A percentile compares a stretch with the other conserved stretches of the same genome.
Conservation (phyloP, 179 eudicot species). For the Silene coronaria region DNA sequence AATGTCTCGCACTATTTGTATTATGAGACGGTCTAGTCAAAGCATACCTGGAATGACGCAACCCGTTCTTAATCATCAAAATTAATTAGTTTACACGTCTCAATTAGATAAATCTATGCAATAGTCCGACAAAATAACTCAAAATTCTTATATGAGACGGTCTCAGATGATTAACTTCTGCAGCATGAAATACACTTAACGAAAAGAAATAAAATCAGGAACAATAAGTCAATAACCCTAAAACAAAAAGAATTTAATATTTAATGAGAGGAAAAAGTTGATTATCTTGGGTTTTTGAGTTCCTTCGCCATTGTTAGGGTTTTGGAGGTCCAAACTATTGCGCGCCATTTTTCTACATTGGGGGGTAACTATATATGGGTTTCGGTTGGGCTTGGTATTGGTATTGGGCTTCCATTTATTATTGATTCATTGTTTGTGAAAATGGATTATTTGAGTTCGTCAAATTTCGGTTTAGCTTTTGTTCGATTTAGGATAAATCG, state of each 20-base stretch:
- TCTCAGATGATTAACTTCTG: slow-evolving; percentile 41
- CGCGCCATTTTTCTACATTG: no score
- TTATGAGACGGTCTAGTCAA: not conserved
- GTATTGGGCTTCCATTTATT: no score
- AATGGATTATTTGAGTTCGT: no score
- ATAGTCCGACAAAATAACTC: not conserved
- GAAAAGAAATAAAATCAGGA: not conserved
- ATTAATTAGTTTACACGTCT: not conserved
- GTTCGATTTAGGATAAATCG: no score
- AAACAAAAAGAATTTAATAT: not conserved
- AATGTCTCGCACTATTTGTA: not conserved
- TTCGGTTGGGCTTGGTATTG: no score
- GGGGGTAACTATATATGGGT: no score
- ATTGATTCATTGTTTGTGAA: no score
- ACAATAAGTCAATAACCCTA: not conserved
- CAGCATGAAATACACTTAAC: slow-evolving; percentile 2
- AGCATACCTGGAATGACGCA: not conserved
- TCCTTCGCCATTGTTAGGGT: slow-evolving; percentile 35
- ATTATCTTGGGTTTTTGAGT: slow-evolving; percentile 48
- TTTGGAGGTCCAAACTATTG: slow-evolving; percentile 4
- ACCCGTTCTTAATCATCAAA: not conserved
- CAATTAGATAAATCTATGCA: not conserved
- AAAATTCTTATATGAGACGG: not conserved
- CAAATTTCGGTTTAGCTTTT: no score
- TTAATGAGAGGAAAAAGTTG: slow-evolving; percentile 23